A percentile compares a stretch with the other conserved stretches of the same genome.
phyloP scores from a whole-genome alignment of 2,329 filamentous ascomycete species.

The Arthrobotrys conoides region DNA sequence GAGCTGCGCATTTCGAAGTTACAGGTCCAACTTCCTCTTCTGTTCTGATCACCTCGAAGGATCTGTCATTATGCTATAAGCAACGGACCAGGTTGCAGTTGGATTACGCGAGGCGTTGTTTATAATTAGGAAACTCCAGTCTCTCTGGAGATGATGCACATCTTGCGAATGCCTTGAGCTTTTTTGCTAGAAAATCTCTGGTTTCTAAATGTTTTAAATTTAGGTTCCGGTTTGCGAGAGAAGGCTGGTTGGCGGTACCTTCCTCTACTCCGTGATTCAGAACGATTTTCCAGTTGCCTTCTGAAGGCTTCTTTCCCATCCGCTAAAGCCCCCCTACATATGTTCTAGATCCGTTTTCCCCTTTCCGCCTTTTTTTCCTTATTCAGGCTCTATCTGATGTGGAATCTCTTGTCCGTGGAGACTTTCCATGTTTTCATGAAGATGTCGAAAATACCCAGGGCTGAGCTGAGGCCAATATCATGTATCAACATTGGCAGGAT shows the following conservation, averaged over 20 bases:
- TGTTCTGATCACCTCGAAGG: too few species aligned
- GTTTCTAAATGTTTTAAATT: conserved; percentile 14
- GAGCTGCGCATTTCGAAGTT: background rate
- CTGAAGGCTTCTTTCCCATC: background rate
- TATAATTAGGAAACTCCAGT: background rate
- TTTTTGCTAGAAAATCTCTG: background rate
- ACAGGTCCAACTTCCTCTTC: background rate
- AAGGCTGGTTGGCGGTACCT: background rate
- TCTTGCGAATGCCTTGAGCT: background rate
- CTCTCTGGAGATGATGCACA: background rate
- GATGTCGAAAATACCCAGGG: background rate
- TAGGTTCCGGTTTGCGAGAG: conserved; percentile 14
- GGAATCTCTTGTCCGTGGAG: background rate
- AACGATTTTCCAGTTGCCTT: background rate
- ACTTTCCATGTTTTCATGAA: background rate
- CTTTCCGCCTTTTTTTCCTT: background rate
- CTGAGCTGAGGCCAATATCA: conserved; percentile 2
- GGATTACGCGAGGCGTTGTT: background rate
- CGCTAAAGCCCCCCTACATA: background rate
- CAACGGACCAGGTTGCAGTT: background rate
- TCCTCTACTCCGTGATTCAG: background rate
- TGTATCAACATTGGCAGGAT: background rate
- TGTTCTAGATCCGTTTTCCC: too few species aligned
- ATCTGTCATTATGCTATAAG: too few species aligned
- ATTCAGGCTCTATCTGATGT: background rate